Conservation (phyloP, 2,329 filamentous ascomycete species). For the Orbilia quercus region DNA sequence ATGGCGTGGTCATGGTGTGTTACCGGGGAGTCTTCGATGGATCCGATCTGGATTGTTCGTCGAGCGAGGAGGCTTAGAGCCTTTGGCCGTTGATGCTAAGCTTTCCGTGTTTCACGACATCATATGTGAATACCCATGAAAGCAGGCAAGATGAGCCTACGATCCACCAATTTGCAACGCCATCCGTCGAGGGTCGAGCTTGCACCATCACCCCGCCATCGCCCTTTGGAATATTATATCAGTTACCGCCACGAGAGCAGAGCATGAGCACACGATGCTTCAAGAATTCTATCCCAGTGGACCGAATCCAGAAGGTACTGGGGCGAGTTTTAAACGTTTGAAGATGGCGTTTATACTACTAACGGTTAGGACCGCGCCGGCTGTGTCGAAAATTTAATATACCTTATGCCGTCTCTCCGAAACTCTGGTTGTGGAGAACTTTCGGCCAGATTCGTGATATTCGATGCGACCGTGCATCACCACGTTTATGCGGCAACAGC, state of each 20-base stretch:
- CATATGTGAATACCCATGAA: background rate
- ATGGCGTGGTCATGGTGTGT: too few relatives aligned
- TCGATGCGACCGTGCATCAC: constrained; percentile 27
- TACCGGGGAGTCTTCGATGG: constrained; percentile 5
- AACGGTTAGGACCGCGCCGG: constrained; percentile 31
- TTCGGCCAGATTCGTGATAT: constrained; percentile 28
- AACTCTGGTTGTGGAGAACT: too few relatives aligned
- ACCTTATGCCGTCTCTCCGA: constrained; percentile 29
- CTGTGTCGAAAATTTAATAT: constrained; percentile 20
- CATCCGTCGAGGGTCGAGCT: constrained; percentile 18
- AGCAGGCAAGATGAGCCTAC: constrained; percentile 31
- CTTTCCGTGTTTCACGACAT: constrained; percentile 46
- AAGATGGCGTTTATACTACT: constrained; percentile 1
- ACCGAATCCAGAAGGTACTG: constrained; percentile 4
- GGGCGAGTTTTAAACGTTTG: constrained; percentile 32
- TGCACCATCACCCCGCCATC: constrained; percentile 23
- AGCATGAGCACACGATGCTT: background rate
- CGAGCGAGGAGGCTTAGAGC: constrained; percentile 42
- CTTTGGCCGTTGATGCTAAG: constrained; percentile 8
- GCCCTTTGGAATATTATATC: background rate
- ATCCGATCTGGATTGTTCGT: constrained; percentile 13
- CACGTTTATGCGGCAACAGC: constrained; percentile 37
- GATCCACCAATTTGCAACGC: constrained; percentile 27
- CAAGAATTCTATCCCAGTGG: background rate
- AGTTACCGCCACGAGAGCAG: too few relatives aligned